phyloP scores from a whole-genome alignment of 371 early-diverging fungal genomes.

The Mucor circinelloides region DNA sequence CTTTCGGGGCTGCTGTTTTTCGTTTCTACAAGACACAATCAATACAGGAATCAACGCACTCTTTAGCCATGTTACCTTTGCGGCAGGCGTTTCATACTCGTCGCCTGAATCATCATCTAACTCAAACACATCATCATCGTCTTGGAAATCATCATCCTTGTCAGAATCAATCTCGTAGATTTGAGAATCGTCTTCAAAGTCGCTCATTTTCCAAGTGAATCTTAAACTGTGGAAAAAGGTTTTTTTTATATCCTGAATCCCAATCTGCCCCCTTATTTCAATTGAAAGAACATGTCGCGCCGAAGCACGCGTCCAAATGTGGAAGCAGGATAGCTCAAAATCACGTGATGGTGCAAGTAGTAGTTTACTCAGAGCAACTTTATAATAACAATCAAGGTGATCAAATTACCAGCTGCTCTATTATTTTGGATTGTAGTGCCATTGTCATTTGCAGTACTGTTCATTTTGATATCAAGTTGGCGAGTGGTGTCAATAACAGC shows the following conservation, averaged over 20 bases:
- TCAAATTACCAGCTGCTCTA: too few species aligned
- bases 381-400: too few species aligned
- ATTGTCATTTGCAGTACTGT: neutral
- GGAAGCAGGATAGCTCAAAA: neutral
- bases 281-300: neutral
- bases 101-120: slow-evolving; percentile 14
- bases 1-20: neutral
- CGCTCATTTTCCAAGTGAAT: slow-evolving; percentile 12
- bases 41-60: neutral
- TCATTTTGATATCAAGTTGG: neutral
- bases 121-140: slow-evolving; percentile 9
- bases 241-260: neutral
- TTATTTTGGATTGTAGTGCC: neutral
- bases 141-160: slow-evolving; percentile 4
- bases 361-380: neutral
- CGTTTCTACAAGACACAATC: slow-evolving; percentile 1
- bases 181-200: slow-evolving; percentile 13
- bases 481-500: neutral
- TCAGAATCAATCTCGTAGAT: neutral
- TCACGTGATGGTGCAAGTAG: neutral
- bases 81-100: slow-evolving; percentile 12
- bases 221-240: neutral
- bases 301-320: neutral
- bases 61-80: slow-evolving; percentile 2
- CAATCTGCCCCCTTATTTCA: neutral